Evolutionary conservation across 1,139 yeast genomes (phyloP).

Genomic region (Kurtzmaniella quercitrusa): DNA sequence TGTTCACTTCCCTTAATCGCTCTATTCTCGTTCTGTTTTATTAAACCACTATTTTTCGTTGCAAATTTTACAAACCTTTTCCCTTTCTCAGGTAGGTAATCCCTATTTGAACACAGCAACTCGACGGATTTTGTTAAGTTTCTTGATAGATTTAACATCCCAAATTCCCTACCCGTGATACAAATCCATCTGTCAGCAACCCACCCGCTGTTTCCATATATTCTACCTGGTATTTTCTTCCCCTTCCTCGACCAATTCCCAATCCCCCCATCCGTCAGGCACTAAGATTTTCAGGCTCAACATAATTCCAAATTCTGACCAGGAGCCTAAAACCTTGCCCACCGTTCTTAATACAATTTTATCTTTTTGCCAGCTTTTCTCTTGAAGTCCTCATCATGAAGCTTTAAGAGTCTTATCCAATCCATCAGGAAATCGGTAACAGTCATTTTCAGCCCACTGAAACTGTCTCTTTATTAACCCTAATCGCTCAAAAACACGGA

Average conservation of each 20-base stretch:
- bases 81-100: neutral
- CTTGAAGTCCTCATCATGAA: neutral
- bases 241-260: too few relatives aligned
- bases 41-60: neutral
- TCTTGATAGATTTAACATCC: neutral
- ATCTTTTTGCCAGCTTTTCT: neutral
- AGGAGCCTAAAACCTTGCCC: neutral
- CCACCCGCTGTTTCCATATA: too few relatives aligned
- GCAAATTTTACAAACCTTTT: neutral
- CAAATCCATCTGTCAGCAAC: too few relatives aligned
- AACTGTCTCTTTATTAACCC: neutral
- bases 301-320: neutral
- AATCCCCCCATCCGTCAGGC: neutral
- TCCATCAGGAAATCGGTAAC: neutral
- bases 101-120: neutral
- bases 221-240: too few relatives aligned
- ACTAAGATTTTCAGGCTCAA: neutral
- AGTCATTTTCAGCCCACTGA: neutral
- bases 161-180: too few relatives aligned
- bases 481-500: too few relatives aligned
- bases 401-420: neutral
- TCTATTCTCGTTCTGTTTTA: neutral
- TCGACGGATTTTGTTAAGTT: neutral
- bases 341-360: neutral
- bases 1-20: neutral